A percentile compares a stretch with the other conserved stretches of the same genome.
These are phyloP conservation scores for Cladophialophora psammophila DNA, from an alignment of 2,329 filamentous ascomycete species.

Conservation along the genomic window DNA sequence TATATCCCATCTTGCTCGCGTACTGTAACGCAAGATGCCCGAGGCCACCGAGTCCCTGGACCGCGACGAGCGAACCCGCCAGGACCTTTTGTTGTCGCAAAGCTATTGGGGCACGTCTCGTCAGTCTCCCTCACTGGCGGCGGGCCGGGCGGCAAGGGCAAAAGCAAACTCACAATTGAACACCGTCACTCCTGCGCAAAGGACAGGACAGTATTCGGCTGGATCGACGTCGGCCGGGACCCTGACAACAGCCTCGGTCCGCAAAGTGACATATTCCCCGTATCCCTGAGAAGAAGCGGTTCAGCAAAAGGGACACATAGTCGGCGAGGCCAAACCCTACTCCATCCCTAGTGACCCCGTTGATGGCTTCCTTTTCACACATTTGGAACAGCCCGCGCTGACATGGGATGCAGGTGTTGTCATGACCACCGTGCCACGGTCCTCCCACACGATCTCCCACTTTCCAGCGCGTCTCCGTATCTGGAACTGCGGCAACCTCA, in stretches of 20 bases:
- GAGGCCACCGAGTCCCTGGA: slow-evolving; percentile 62
- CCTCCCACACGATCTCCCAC: slow-evolving; percentile 73
- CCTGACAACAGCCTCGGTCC: slow-evolving; percentile 51
- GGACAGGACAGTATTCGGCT: slow-evolving; percentile 55
- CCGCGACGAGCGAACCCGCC: slow-evolving; percentile 56
- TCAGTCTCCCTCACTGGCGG: background rate
- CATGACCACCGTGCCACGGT: slow-evolving; percentile 70
- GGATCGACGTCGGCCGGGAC: slow-evolving; percentile 58
- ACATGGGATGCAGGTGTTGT: slow-evolving; percentile 67
- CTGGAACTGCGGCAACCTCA: slow-evolving; percentile 67
- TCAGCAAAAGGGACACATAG: background rate
- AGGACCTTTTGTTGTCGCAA: slow-evolving; percentile 58
- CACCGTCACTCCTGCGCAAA: slow-evolving; percentile 61
- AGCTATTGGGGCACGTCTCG: slow-evolving; percentile 36
- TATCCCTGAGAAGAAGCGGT: slow-evolving; percentile 57
- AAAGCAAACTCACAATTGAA: slow-evolving; percentile 51
- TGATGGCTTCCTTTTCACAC: slow-evolving; percentile 68
- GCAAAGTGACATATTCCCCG: slow-evolving; percentile 50
- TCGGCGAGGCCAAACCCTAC: background rate
- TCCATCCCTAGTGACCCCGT: slow-evolving; percentile 71
- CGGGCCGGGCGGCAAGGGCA: background rate
- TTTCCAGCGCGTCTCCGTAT: slow-evolving; percentile 64
- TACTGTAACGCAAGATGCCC: slow-evolving; percentile 64
- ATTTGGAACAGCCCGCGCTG: slow-evolving; percentile 70
- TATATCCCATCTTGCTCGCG: slow-evolving; percentile 60